Conservation (phyloP, 768 basidiomycete genomes). For the Pluteus cervinus region DNA sequence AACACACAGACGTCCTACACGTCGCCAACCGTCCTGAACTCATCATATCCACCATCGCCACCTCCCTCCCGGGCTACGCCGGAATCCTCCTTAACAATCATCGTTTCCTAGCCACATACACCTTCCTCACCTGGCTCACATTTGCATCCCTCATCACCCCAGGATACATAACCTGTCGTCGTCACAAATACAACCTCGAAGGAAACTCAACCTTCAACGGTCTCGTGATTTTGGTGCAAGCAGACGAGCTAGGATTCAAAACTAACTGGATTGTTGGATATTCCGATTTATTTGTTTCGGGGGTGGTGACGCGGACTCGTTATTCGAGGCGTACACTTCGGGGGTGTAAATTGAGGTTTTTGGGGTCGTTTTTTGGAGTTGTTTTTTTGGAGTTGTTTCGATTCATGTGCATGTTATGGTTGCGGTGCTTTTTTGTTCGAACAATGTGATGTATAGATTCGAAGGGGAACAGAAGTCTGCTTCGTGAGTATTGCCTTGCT, state of each 20-base stretch:
- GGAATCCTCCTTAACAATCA: slow-evolving; percentile 82
- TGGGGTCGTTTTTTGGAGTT: too few relatives aligned
- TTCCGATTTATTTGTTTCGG: too few relatives aligned
- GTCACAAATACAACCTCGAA: slow-evolving; percentile 68
- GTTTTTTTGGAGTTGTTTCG: too few relatives aligned
- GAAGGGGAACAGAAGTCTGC: too few relatives aligned
- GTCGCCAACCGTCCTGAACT: slow-evolving; percentile 65
- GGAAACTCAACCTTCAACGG: slow-evolving; percentile 80
- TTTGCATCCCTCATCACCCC: slow-evolving; percentile 67
- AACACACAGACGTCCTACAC: slow-evolving; percentile 61
- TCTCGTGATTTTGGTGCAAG: slow-evolving; percentile 50
- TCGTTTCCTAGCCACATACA: slow-evolving; percentile 70
- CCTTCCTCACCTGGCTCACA: slow-evolving; percentile 69
- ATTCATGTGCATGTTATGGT: too few relatives aligned
- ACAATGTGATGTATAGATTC: too few relatives aligned
- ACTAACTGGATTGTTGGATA: slow-evolving; percentile 70
- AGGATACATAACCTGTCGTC: slow-evolving; percentile 74
- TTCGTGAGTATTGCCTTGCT: too few relatives aligned
- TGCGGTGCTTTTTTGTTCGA: too few relatives aligned
- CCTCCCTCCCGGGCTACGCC: slow-evolving; percentile 68
- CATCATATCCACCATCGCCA: slow-evolving; percentile 65
- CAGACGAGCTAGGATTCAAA: slow-evolving; percentile 65
- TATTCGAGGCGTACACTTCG: too few relatives aligned
- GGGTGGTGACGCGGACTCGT: too few relatives aligned
- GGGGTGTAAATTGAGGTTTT: too few relatives aligned